Percentiles rank a stretch among this genome's conserved stretches.
phyloP scores from a whole-genome alignment of 495 filamentous ascomycete species.

The Letharia lupina region DNA sequence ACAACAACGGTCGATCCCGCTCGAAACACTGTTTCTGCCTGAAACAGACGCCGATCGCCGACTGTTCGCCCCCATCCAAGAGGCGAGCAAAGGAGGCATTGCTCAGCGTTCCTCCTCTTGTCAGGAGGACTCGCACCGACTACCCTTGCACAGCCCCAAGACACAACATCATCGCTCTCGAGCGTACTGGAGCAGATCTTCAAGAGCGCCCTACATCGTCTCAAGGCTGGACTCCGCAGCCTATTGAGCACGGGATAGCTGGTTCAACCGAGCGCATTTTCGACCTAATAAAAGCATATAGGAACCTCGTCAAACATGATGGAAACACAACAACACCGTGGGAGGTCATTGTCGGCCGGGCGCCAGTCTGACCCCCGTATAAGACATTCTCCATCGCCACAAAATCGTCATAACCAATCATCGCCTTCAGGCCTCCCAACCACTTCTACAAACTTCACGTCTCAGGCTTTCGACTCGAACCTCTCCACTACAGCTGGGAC shows the following conservation, averaged over 20 bases:
- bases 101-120: conserved; percentile 14
- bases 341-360: conserved; percentile 24
- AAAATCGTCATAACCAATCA: conserved; percentile 19
- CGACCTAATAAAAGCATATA: conserved; percentile 14
- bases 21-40: conserved; percentile 15
- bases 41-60: conserved; percentile 23
- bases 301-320: conserved; percentile 13
- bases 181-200: conserved; percentile 11
- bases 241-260: conserved; percentile 13
- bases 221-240: conserved; percentile 19
- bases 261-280: conserved; percentile 17
- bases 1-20: conserved; percentile 5
- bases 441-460: conserved; percentile 17
- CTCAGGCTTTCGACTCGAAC: conserved; percentile 20
- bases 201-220: conserved; percentile 16
- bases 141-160: conserved; percentile 19
- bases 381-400: conserved; percentile 27
- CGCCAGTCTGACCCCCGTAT: conserved; percentile 23
- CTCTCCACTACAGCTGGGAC: conserved; percentile 14
- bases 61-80: conserved; percentile 12
- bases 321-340: conserved; percentile 23
- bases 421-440: conserved; percentile 15
- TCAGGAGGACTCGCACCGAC: conserved; percentile 7
- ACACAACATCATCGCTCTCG: background rate
- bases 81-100: conserved; percentile 22